Base-by-base conservation (phyloP, 768 basidiomycete species). In the Coprinopsis strossmayeri region DNA sequence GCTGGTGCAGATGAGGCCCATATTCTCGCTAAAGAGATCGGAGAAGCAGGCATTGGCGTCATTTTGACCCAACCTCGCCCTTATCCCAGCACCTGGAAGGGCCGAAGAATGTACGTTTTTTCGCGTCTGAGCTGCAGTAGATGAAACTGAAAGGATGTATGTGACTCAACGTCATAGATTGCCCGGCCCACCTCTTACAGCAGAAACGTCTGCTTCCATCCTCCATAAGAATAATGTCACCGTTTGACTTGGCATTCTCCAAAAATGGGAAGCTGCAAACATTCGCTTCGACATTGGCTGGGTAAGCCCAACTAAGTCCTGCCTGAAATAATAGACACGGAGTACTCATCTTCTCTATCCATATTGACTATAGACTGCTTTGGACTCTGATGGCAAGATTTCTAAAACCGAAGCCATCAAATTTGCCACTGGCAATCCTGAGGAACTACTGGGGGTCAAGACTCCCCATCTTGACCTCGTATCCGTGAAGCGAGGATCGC, bases 281-380 rank as follows among this genome's bases (percentile, higher is more conserved):
- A 73, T 81, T 15, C 74, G 87, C 5, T 84, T 88, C 53, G 87
- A 92, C 55, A 66, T 78, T 44, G 86, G 76, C 46, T 93, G 91
- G 90, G 84, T 83, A 55, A 57, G 76, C 64, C 3, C 25, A n/a
- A n/a, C n/a, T n/a, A n/a, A n/a, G n/a, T n/a, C n/a, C n/a, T n/a
- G n/a, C n/a, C n/a, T n/a, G n/a, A n/a, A n/a, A n/a, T n/a, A n/a
- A n/a, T n/a, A n/a, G n/a, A n/a, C n/a, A n/a, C n/a, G n/a, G n/a
- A n/a, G n/a, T n/a, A n/a, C n/a, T n/a, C n/a, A n/a, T n/a, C n/a
- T n/a, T n/a, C n/a, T n/a, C n/a, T n/a, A n/a, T n/a, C n/a, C n/a
- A n/a, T n/a, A n/a, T n/a, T n/a, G n/a, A n/a, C n/a, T n/a, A n/a
- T 28, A 67, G 66, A 62, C 61, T 18, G 58, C 63, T 1, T 56